Evolutionary conservation across 2,329 filamentous ascomycete species (phyloP), one percentile per base, ranked within the genome.

Genomic region (Cucurbitaria berberidis): DNA sequence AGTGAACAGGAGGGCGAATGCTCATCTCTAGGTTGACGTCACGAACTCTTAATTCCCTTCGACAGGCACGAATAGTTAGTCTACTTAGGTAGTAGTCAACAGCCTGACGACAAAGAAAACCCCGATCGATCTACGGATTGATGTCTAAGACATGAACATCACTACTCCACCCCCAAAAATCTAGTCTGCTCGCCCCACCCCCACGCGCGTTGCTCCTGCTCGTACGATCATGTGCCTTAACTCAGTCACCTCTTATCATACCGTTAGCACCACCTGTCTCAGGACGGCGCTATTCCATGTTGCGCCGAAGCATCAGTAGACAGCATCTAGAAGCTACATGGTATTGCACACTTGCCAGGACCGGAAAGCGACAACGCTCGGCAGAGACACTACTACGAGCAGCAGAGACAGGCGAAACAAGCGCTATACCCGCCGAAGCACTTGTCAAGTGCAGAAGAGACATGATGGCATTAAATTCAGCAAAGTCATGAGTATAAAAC

Each of bases 301-400:
- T 34, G 13, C 30, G 13, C 30, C 30, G 36, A 22, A 24, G 9
- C 19, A 39, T 22, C 13, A 27, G 24, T 42, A 24, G 8, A 29
- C 40, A 26, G 24, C 22, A 18, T 42, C 40, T 27, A 15, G 22
- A 29, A 29, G n/a, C 24, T 5, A 5, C 15, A 16, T 15, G 16
- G 24, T 30, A 27, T n/a, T n/a, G 15, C 30, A 19, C 35, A 39
- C 45, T 50, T 35, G 5, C 54, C 21, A 5, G 11, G 48, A 52
- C 32, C 57, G 43, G 42, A 16, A 22, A 24, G 10, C 10, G 15
- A 11, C 9, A 42, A 18, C 43, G 45, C 36, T 30, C 30, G 41
- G 45, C 51, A 53, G 50, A 61, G 40, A 61, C 58, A 52, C 21
- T 30, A 38, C 48, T 16, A 34, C 29, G 40, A 50, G 45, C 48